Base-by-base conservation (phyloP, 1,284 basidiomycete species). In the Naganishia sp. region DNA sequence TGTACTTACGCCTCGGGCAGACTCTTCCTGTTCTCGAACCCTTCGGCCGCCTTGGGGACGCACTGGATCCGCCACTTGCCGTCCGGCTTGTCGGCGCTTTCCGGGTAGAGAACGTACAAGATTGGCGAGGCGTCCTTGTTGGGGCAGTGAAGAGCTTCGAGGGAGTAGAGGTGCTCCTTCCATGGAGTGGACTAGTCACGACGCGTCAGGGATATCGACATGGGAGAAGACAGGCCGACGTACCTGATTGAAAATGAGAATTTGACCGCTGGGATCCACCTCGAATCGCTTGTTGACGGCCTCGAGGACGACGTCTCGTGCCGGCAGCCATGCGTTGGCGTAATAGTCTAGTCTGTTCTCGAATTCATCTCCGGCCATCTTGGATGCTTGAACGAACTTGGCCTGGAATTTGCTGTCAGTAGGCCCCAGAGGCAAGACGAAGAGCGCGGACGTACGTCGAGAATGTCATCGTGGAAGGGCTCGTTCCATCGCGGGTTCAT, bases 401-500 rank as follows among this genome's bases (percentile, higher is more conserved):
- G 82, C 80, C 91, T 94, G 72, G 13, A 42, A 39, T 50, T 10
- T 17, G 23, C 3, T 35, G 32, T 28, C 21, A 18, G 41, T n/a
- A 49, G 18, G 15, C 7, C 18, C 32, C 49, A 45, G n/a, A 39
- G 43, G 0, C 2, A 25, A 53, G 18, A 45, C 7, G 32, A 52
- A 56, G 43, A 49, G n/a, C 2, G 7, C 4, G 7, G 13, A 81
- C 86, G 67, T 76, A 92, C 92, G 78, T 95, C 90, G 51, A 90
- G 82, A 39, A 82, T 82, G 61, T 83, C 78, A 25, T 88, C 80
- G 72, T 85, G 85, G 25, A 82, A 77, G 10, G 85, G 76, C 76
- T 94, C 86, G 76, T 95, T 95, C 94, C 94, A 97, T n/a, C 86
- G 83, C 6, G 93, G 90, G 79, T 97, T 97, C 60, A 96, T 83